Percentiles rank a stretch among this genome's conserved stretches.
Evolutionary conservation across 495 filamentous ascomycete genomes (phyloP).

Genomic region (Penicillium simplicissimum): DNA sequence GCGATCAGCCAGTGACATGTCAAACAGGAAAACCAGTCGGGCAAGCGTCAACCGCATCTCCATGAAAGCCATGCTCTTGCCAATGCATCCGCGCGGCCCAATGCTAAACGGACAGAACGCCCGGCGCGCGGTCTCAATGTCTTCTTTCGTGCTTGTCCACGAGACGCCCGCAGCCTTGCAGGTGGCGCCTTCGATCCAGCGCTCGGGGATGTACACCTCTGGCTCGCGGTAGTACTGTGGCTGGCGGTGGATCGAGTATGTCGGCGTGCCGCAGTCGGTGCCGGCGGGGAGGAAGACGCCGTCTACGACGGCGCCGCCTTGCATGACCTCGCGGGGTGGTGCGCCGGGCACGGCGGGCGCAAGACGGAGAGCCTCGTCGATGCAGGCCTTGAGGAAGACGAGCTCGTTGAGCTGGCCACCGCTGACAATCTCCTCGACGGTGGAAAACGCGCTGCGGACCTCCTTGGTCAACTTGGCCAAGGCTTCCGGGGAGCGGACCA

Average conservation of each 20-base stretch:
- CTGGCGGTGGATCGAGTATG: slow-evolving; percentile 60
- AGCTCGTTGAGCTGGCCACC: slow-evolving; percentile 51
- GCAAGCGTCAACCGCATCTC: slow-evolving; percentile 56
- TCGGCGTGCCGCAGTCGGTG: slow-evolving; percentile 52
- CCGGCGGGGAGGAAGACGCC: slow-evolving; percentile 53
- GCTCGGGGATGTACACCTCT: slow-evolving; percentile 50
- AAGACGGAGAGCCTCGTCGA: slow-evolving; percentile 66
- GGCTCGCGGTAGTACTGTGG: slow-evolving; percentile 54
- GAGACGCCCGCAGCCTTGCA: slow-evolving; percentile 22
- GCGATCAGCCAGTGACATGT: slow-evolving; percentile 44
- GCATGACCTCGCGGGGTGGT: slow-evolving; percentile 57
- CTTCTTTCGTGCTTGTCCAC: slow-evolving; percentile 39
- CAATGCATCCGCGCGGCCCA: slow-evolving; percentile 58
- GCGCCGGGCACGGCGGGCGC: slow-evolving; percentile 60
- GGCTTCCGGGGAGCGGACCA: slow-evolving; percentile 50
- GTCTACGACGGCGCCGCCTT: slow-evolving; percentile 55
- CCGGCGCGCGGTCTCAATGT: slow-evolving; percentile 40
- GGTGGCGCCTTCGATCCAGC: slow-evolving; percentile 52
- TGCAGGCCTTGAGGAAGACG: slow-evolving; percentile 59
- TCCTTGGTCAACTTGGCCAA: slow-evolving; percentile 50
- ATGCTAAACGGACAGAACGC: slow-evolving; percentile 60
- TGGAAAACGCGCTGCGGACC: slow-evolving; percentile 51
- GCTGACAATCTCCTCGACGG: slow-evolving; percentile 56
- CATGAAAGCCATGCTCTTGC: slow-evolving; percentile 57
- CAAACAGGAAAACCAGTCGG: slow-evolving; percentile 48